Conservation (phyloP, 1,284 basidiomycete genomes). For the Puccinia sorghi region DNA sequence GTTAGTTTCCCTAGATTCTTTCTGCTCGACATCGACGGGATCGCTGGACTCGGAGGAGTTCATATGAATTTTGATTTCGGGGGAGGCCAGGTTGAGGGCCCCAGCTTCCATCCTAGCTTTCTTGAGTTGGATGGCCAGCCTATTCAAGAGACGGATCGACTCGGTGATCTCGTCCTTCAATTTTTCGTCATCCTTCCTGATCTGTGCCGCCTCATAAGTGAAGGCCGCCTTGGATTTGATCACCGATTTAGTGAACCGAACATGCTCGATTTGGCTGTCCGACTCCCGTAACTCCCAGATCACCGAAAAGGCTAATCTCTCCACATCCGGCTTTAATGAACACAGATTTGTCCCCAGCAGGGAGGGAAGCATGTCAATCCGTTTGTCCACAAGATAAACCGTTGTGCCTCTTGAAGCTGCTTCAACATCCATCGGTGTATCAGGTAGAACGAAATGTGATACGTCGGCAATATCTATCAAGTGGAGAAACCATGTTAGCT, state of each 20-base stretch:
- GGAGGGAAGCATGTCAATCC: slow-evolving; percentile 96
- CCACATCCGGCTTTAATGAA: slow-evolving; percentile 87
- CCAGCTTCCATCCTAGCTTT: slow-evolving; percentile 86
- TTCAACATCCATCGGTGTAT: slow-evolving; percentile 95
- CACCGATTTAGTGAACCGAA: slow-evolving; percentile 91
- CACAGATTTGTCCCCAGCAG: slow-evolving; percentile 95
- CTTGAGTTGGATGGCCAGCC: slow-evolving; percentile 81
- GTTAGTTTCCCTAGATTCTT: slow-evolving; percentile 89
- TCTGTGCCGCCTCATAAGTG: slow-evolving; percentile 95
- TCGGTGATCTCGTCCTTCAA: slow-evolving; percentile 79
- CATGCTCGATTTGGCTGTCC: slow-evolving; percentile 83
- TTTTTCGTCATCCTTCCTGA: slow-evolving; percentile 85
- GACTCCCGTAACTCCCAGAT: slow-evolving; percentile 92
- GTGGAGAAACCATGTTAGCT: neutral
- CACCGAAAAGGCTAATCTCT: slow-evolving; percentile 90
- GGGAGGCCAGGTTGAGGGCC: slow-evolving; percentile 93
- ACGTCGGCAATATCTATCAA: slow-evolving; percentile 92
- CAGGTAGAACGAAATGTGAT: slow-evolving; percentile 89
- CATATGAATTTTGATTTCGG: slow-evolving; percentile 92
- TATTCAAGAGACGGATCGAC: slow-evolving; percentile 85
- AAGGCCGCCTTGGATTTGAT: slow-evolving; percentile 96
- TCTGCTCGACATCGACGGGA: slow-evolving; percentile 90
- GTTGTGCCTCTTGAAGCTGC: slow-evolving; percentile 94
- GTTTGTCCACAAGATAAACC: slow-evolving; percentile 97
- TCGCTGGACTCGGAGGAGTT: slow-evolving; percentile 89